Percentiles rank a stretch among this genome's conserved stretches.
Conservation (phyloP, 1,284 basidiomycete species). For the Coniferiporia weirii region DNA sequence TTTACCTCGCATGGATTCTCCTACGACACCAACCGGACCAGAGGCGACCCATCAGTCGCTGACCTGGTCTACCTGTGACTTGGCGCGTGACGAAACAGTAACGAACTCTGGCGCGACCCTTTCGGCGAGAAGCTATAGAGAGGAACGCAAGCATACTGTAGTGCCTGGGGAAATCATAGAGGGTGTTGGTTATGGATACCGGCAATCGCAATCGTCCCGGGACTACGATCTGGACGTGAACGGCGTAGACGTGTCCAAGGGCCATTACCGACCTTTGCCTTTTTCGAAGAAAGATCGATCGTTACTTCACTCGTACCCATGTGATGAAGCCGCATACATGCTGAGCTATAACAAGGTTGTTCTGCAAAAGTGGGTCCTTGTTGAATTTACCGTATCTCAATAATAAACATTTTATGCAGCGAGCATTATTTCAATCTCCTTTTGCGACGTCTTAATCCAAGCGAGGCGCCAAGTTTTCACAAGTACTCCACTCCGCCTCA, state of each 20-base stretch:
- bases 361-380: slow-evolving; percentile 49
- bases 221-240: slow-evolving; percentile 1
- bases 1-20: background rate
- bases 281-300: slow-evolving; percentile 31
- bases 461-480: slow-evolving; percentile 52
- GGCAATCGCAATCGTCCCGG: background rate
- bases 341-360: slow-evolving; percentile 53
- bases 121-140: slow-evolving; percentile 5
- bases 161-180: slow-evolving; percentile 9
- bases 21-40: slow-evolving; percentile 6
- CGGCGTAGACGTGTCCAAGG: slow-evolving; percentile 10
- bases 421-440: slow-evolving; percentile 52
- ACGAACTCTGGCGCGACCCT: background rate
- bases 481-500: slow-evolving; percentile 48
- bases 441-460: slow-evolving; percentile 44
- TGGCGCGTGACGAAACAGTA: background rate
- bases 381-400: background rate
- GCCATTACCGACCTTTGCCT: slow-evolving; percentile 4
- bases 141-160: slow-evolving; percentile 8
- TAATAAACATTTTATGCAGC: slow-evolving; percentile 31
- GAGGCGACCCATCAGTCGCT: background rate
- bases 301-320: slow-evolving; percentile 49
- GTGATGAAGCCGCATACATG: slow-evolving; percentile 52
- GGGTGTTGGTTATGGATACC: slow-evolving; percentile 9
- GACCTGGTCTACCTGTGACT: background rate